These are phyloP conservation scores for Sporothrix mexicana DNA, from an alignment of 2,329 filamentous ascomycete genomes.

Conservation along the genomic window DNA sequence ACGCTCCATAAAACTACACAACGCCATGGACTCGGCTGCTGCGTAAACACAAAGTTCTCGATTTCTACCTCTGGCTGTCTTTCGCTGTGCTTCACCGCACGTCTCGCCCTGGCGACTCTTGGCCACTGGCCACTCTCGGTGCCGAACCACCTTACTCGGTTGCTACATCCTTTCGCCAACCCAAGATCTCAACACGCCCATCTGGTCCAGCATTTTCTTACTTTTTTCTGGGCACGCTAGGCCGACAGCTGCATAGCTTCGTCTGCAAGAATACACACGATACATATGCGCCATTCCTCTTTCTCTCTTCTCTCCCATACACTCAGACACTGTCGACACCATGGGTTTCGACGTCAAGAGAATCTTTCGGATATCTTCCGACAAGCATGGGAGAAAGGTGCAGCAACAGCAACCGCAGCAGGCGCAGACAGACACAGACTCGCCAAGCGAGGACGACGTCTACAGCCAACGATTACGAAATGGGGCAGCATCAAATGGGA, in stretches of 20 bases:
- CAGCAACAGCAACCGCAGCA: background rate
- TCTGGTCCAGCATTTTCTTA: background rate
- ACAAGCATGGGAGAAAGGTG: constrained; percentile 28
- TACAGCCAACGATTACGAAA: constrained; percentile 3
- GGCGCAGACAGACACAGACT: constrained; percentile 31
- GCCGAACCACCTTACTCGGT: background rate
- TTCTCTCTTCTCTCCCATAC: background rate
- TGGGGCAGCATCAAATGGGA: background rate
- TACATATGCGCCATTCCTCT: no score
- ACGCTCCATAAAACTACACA: background rate
- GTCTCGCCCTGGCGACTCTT: background rate
- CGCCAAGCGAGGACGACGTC: constrained; percentile 31
- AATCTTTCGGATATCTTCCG: constrained; percentile 35
- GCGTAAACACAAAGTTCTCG: background rate
- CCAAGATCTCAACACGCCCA: background rate
- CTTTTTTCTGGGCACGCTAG: background rate
- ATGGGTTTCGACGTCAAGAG: constrained; percentile 37
- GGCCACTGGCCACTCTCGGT: background rate
- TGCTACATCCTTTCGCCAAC: background rate
- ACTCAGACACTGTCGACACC: background rate
- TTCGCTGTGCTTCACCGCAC: constrained; percentile 1
- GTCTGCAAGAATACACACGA: background rate
- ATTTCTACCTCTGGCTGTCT: background rate
- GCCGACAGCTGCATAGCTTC: background rate
- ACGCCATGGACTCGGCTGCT: background rate